Evolutionary conservation across 2,329 filamentous ascomycete genomes (phyloP).

Genomic region (Stagonosporopsis tanaceti): DNA sequence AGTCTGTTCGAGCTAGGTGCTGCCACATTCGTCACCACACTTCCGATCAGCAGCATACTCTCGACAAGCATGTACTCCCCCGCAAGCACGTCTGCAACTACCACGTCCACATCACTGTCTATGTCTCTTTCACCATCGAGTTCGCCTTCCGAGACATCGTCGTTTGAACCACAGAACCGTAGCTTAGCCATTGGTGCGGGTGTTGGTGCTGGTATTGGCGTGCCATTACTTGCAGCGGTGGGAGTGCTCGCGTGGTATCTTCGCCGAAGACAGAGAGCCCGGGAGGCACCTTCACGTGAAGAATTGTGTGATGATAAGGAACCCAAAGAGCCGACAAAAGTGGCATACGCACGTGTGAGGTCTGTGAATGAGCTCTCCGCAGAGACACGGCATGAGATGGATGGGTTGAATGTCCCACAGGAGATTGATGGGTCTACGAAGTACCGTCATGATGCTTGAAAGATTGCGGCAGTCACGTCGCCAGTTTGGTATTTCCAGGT

Average conservation of each 20-base stretch:
- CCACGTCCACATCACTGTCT: background rate
- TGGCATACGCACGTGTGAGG: background rate
- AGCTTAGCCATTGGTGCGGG: background rate
- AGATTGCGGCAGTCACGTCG: background rate
- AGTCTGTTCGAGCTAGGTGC: constrained; percentile 12
- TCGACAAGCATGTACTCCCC: constrained; percentile 4
- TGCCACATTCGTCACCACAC: constrained; percentile 15
- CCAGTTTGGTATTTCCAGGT: no score
- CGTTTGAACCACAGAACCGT: background rate
- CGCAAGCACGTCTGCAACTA: background rate
- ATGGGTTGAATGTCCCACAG: background rate
- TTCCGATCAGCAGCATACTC: constrained; percentile 7
- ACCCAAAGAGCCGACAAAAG: background rate
- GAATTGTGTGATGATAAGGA: background rate
- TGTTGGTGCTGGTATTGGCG: background rate
- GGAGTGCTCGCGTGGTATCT: background rate
- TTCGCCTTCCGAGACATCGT: background rate
- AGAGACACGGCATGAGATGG: background rate
- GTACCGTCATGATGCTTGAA: background rate
- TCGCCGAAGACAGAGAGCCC: background rate
- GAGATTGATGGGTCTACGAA: background rate
- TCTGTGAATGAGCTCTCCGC: background rate
- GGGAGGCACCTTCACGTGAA: background rate
- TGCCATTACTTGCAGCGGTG: background rate
- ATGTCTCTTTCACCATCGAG: background rate